These are phyloP conservation scores for Kurtzmaniella quercitrusa DNA, from an alignment of 1,139 yeast genomes.

Conservation along the genomic window DNA sequence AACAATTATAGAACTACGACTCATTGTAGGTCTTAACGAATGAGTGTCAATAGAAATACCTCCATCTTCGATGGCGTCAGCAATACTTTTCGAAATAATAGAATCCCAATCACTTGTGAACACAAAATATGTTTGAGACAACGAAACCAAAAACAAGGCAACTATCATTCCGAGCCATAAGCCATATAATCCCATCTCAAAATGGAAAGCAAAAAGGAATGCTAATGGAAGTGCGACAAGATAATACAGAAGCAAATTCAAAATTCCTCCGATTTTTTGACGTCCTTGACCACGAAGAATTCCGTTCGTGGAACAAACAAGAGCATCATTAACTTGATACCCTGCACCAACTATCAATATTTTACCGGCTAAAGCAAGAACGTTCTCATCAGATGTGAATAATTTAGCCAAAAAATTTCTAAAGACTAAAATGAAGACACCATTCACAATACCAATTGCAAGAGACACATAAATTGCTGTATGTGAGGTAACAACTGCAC, in stretches of 20 bases:
- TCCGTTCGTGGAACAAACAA: constrained; percentile 56
- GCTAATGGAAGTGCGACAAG: constrained; percentile 57
- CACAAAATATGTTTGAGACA: constrained; percentile 44
- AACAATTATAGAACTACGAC: constrained; percentile 16
- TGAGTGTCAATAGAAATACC: constrained; percentile 26
- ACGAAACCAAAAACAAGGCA: constrained; percentile 47
- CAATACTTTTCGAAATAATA: constrained; percentile 41
- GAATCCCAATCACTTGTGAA: constrained; percentile 52
- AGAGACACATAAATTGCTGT: constrained; percentile 41
- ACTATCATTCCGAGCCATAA: constrained; percentile 62
- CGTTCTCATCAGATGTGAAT: constrained; percentile 48
- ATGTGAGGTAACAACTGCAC: constrained; percentile 41
- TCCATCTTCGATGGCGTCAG: constrained; percentile 40
- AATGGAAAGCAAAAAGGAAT: constrained; percentile 47
- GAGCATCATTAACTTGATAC: constrained; percentile 55
- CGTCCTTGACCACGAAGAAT: constrained; percentile 65
- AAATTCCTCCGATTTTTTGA: constrained; percentile 59
- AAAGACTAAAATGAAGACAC: constrained; percentile 30
- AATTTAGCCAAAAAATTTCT: constrained; percentile 41
- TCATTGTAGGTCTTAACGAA: constrained; percentile 32
- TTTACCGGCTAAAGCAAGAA: constrained; percentile 45
- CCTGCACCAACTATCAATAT: constrained; percentile 54
- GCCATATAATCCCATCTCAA: constrained; percentile 44
- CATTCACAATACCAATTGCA: constrained; percentile 40
- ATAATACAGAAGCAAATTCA: constrained; percentile 56